Conservation (phyloP, 805 yeast genomes). For the Ogataea minuta region DNA sequence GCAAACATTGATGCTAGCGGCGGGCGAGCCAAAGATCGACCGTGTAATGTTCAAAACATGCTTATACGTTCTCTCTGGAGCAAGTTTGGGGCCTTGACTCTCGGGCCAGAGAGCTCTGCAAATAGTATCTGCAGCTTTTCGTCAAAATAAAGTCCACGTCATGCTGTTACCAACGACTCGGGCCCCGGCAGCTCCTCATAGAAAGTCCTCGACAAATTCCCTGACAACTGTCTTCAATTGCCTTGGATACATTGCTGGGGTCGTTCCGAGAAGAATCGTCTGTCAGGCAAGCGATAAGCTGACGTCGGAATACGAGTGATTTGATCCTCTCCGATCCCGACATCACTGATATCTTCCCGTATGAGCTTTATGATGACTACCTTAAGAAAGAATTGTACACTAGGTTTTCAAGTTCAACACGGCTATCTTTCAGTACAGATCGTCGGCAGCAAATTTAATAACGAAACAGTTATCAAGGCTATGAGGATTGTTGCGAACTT, state of each 20-base stretch:
- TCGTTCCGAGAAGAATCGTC: conserved; percentile 56
- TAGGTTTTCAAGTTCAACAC: conserved; percentile 40
- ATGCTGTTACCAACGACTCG: conserved; percentile 45
- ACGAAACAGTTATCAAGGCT: conserved; percentile 36
- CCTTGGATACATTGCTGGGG: conserved; percentile 46
- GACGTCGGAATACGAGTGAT: conserved; percentile 20
- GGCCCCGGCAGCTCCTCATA: conserved; percentile 43
- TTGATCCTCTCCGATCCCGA: conserved; percentile 38
- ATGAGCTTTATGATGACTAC: conserved; percentile 34
- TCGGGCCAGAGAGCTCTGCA: conserved; percentile 3
- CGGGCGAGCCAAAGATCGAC: conserved; percentile 9
- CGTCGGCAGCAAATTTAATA: conserved; percentile 53
- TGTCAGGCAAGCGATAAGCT: conserved; percentile 39
- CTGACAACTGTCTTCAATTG: conserved; percentile 38
- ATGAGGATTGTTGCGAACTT: conserved; percentile 4
- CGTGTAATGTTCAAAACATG: conserved; percentile 2
- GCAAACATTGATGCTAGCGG: conserved; percentile 5
- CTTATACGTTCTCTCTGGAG: conserved; percentile 3
- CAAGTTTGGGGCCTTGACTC: conserved; percentile 4
- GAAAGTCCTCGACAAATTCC: conserved; percentile 29
- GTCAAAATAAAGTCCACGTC: conserved; percentile 6
- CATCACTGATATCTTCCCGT: conserved; percentile 36
- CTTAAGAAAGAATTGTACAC: conserved; percentile 26
- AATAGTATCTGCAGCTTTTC: conserved; percentile 7
- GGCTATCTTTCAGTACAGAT: conserved; percentile 62